Evolutionary conservation across 257 asterid genomes (phyloP).

Genomic region (Penstemon eatonii): DNA sequence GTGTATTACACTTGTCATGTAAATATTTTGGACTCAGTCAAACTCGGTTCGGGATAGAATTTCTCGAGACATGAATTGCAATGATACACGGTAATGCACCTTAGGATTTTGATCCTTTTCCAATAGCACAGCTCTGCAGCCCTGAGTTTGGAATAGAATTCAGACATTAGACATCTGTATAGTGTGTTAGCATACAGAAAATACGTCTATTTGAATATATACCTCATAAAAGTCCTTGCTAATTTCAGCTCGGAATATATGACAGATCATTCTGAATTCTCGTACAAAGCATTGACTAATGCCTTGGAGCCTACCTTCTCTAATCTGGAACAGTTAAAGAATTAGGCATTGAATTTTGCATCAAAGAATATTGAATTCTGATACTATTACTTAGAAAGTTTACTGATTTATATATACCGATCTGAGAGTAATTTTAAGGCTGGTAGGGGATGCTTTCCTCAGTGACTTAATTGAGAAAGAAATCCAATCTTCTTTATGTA

Average conservation of each 20-base stretch:
- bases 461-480: constrained; percentile 61
- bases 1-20: too few species aligned
- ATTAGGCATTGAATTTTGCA: too few species aligned
- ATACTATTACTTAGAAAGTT: constrained; percentile 1
- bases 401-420: constrained; percentile 45
- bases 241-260: constrained; percentile 55
- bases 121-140: constrained; percentile 67
- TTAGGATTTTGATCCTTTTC: constrained; percentile 82
- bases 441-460: constrained; percentile 82
- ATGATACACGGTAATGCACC: constrained; percentile 32
- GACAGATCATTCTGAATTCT: constrained; percentile 79
- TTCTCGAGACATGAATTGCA: too few species aligned
- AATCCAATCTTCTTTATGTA: constrained; percentile 64
- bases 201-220: background rate
- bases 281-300: constrained; percentile 74
- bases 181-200: background rate
- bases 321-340: constrained; percentile 45
- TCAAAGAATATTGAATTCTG: too few species aligned
- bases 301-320: constrained; percentile 88
- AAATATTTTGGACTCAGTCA: too few species aligned
- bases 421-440: constrained; percentile 89
- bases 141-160: constrained; percentile 40
- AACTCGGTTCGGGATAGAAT: too few species aligned
- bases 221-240: constrained; percentile 84
- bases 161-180: background rate